Evolutionary conservation across 2,329 filamentous ascomycete species (phyloP), one percentile per base, ranked within the genome.

Genomic region (Neocucurbitaria cava): DNA sequence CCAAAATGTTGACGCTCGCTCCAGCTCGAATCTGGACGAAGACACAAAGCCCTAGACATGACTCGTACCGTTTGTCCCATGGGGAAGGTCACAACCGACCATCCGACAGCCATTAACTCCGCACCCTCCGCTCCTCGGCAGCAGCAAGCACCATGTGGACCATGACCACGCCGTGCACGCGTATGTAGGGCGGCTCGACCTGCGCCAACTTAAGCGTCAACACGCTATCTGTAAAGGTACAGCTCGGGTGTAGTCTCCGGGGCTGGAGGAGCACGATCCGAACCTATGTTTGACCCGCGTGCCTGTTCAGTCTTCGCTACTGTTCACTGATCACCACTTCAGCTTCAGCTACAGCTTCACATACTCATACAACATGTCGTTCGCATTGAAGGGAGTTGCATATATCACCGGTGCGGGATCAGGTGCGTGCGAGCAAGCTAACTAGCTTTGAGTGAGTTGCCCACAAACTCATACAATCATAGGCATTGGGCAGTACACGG

Each of bases 401-500:
- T 81, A 82, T 58, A 77, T 83, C 46, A 82, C 80, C 3, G 81
- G 79, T 26, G 79, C 79, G 31, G 79, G 76, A 18, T 81, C 79
- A 41, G 79, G 79, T 79, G 68, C 55, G 69, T 36, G 40, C 40
- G 15, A 20, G 10, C 24, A 23, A 17, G 15, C 11, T 43, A 10
- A 17, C 31, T n/a, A 15, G 38, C 38, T 40, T 18, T 23, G 10
- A 23, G 5, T 24, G 15, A 21, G 30, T n/a, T 8, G 35, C 17
- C 35, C 8, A 38, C 17, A 21, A 33, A 39, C 9, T 20, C 50
- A 62, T 13, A 66, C n/a, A 13, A 3, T 35, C 6, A 13, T 0
- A 82, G 82, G 82, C 60, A 83, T 84, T 55, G 82, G 82, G 21
- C 75, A 79, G 55, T 61, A 74, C 56, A 79, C 79, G 2, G 80